These are phyloP conservation scores for Plasmodium berghei DNA, from an alignment of 169 alveolate species.

Conservation along the genomic window DNA sequence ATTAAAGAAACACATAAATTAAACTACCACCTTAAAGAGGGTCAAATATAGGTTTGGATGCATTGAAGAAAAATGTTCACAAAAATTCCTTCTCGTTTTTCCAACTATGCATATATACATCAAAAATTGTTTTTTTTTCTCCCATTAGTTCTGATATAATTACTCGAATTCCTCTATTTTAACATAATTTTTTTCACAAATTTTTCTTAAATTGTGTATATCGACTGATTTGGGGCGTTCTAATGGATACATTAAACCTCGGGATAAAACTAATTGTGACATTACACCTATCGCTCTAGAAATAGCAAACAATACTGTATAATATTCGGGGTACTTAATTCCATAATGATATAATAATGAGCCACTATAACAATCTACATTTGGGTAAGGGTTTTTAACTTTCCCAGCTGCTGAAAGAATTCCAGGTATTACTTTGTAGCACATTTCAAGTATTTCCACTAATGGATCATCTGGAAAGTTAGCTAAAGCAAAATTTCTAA, in stretches of 20 bases:
- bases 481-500: conserved; percentile 90
- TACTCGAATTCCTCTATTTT: conserved; percentile 75
- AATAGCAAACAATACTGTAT: conserved; percentile 96
- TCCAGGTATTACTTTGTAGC: conserved; percentile 90
- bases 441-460: conserved; percentile 78
- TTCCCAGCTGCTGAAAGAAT: conserved; percentile 90
- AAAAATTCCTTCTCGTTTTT: no score
- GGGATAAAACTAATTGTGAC: conserved; percentile 86
- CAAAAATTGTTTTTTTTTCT: neutral
- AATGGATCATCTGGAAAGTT: conserved; percentile 91
- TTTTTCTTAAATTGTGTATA: conserved; percentile 48
- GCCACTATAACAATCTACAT: conserved; percentile 97
- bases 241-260: conserved; percentile 89
- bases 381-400: conserved; percentile 97
- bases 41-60: no score
- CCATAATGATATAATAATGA: conserved; percentile 93
- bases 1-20: no score
- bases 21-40: no score
- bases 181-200: conserved; percentile 64
- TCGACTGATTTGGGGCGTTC: conserved; percentile 90
- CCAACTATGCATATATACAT: neutral
- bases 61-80: no score
- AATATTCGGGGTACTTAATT: conserved; percentile 90
- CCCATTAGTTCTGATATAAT: neutral
- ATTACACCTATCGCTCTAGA: conserved; percentile 95